Evolutionary conservation across 164 flowering plant species (phyloP).

Genomic region (Saururus chinensis): DNA sequence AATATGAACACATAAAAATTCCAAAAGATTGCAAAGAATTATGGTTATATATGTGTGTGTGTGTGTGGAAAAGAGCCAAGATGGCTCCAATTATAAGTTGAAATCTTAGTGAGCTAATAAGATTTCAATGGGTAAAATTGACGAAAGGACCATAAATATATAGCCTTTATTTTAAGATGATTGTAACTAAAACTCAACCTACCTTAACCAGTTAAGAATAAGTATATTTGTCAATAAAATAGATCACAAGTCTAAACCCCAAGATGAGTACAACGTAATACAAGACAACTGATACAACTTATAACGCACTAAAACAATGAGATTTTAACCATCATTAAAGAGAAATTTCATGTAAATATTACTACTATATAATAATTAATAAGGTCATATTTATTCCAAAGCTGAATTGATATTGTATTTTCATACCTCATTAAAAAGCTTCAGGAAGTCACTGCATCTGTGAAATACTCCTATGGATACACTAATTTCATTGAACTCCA

Average conservation of each 20-base stretch:
- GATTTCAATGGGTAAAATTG: no score
- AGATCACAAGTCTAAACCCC: not conserved
- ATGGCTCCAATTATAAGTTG: not conserved
- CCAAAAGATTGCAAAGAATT: no score
- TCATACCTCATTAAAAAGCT: constrained; percentile 66
- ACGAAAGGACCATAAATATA: no score
- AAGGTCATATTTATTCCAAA: not conserved
- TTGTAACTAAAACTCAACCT: not conserved
- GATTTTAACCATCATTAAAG: no score
- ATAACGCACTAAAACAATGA: not conserved
- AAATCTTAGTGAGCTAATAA: not conserved
- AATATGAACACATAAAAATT: not conserved
- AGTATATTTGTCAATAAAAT: not conserved
- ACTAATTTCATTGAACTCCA: constrained; percentile 79
- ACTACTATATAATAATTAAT: no score
- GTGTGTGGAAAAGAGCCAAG: not conserved
- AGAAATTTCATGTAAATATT: no score
- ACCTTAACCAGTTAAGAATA: not conserved
- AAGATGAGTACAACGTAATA: not conserved
- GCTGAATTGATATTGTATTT: not conserved
- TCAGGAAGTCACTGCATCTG: constrained; percentile 92
- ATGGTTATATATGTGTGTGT: no score
- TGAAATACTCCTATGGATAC: constrained; percentile 53
- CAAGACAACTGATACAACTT: not conserved
- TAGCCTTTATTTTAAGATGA: not conserved